Evolutionary conservation across 116 monocot genomes (phyloP), one percentile per base, ranked within the genome.

Genomic region (Posidonia oceanica): DNA sequence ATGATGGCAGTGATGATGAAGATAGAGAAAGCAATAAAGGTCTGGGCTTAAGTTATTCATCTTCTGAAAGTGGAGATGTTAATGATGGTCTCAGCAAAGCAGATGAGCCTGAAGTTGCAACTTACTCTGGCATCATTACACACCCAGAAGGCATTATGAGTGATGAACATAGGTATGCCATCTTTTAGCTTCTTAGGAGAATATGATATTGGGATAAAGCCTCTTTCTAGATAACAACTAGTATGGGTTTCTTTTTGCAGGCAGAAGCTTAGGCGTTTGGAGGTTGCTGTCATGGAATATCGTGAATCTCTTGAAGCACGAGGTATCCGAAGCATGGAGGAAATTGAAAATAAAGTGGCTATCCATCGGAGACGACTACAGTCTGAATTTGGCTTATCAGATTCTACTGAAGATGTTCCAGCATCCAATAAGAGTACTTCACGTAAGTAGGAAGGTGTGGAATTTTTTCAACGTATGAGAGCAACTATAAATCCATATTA

Each of bases 271-370:
- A 88, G 93, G 63, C 90, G 90, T 58, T 54, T 99, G 72, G 99
- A 99, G 72, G 84, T 99, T 78, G 88, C 93, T 77, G 93, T 99
- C n/a, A 83, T 99, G 80, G 93, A 99, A 72, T 99, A 93, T 16
- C 90, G 93, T 72, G 99, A 93, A 77, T 83, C 90, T 69, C 86
- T 99, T 68, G 93, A 99, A 74, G 90, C 93, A 69, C 68, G 73
- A 75, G 90, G 98, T 38, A 64, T 84, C 38, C 77, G 81, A 74
- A 99, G 63, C 61, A 29, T 67, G 1, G 93, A 93, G 36, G 99
- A 99, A 66, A 91, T 93, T 40, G 99, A 99, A 68, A 86, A 69
- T 71, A 93, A 86, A 66, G 88, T 99, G 14, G 81, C 84, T 18
- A 69, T 20, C 67, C 80, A 88, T 48, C 86, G 93, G 2, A 87